Conservation (phyloP, 805 yeast genomes). For the Yamadazyma insecticola region DNA sequence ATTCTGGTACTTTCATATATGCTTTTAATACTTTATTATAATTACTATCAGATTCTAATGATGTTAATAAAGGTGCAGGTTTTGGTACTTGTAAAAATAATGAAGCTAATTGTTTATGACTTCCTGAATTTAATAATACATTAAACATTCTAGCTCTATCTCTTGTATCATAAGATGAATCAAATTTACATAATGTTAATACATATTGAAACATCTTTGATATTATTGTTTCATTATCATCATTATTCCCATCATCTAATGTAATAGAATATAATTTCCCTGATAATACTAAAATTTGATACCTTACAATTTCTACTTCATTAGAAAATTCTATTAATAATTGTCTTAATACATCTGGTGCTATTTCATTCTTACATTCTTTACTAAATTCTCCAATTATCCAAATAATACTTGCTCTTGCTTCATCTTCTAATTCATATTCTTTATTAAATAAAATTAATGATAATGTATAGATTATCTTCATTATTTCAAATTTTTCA, state of each 20-base stretch:
- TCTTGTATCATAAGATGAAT: constrained; percentile 68
- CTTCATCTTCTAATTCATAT: constrained; percentile 32
- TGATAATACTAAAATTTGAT: constrained; percentile 66
- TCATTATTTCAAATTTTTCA: constrained; percentile 36
- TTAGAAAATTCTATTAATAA: constrained; percentile 48
- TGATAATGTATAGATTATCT: constrained; percentile 50
- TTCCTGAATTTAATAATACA: constrained; percentile 49
- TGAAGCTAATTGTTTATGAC: constrained; percentile 53
- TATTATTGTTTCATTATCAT: constrained; percentile 16
- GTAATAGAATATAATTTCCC: constrained; percentile 65
- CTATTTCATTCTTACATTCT: constrained; percentile 35
- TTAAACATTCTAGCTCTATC: constrained; percentile 78
- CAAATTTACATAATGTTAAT: constrained; percentile 66
- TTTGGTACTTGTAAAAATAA: constrained; percentile 75
- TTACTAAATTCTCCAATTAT: constrained; percentile 75
- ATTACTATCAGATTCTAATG: constrained; percentile 3
- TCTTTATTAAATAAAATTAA: constrained; percentile 19
- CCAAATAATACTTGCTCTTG: constrained; percentile 87
- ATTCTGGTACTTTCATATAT: constrained; percentile 33
- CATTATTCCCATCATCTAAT: constrained; percentile 35
- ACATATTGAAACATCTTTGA: constrained; percentile 57
- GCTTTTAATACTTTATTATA: constrained; percentile 9
- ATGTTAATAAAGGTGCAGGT: constrained; percentile 49
- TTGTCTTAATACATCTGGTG: constrained; percentile 72
- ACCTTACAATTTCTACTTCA: constrained; percentile 57